A percentile compares a stretch with the other conserved stretches of the same genome.
These are phyloP conservation scores for Ettlia oleoabundans DNA, from an alignment of 139 green algal genomes.

Conservation along the genomic window DNA sequence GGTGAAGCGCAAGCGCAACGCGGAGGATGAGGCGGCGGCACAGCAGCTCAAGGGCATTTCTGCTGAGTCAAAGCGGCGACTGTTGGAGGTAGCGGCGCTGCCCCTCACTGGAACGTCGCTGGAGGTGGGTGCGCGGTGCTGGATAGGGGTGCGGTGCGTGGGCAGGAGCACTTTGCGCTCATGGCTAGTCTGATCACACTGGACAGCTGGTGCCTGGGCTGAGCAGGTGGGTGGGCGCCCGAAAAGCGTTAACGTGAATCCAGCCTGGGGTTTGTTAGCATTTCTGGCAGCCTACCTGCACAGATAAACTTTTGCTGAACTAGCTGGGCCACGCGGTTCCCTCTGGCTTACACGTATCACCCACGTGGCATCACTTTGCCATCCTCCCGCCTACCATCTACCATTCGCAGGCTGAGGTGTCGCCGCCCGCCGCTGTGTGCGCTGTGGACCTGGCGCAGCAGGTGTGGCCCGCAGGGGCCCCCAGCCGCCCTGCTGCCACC, in stretches of 20 bases:
- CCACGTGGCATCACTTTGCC: too few species aligned
- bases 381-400: background rate
- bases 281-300: too few species aligned
- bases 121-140: constrained; percentile 13
- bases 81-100: constrained; percentile 34
- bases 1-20: constrained; percentile 11
- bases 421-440: constrained; percentile 35
- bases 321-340: too few species aligned
- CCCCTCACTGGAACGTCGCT: constrained; percentile 23
- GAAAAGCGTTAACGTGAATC: too few species aligned
- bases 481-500: background rate
- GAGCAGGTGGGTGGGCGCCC: too few species aligned
- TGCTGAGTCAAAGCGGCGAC: constrained; percentile 1
- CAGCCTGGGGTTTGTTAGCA: too few species aligned
- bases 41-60: constrained; percentile 37
- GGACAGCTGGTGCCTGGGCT: too few species aligned
- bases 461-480: constrained; percentile 24
- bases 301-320: too few species aligned
- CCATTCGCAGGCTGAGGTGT: constrained; percentile 32
- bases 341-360: too few species aligned
- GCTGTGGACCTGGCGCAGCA: constrained; percentile 34
- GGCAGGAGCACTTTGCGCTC: background rate
- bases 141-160: background rate
- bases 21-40: constrained; percentile 15
- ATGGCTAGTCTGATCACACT: too few species aligned